Conservation (phyloP, 306 rosid genomes). For the Vicia sativa region DNA sequence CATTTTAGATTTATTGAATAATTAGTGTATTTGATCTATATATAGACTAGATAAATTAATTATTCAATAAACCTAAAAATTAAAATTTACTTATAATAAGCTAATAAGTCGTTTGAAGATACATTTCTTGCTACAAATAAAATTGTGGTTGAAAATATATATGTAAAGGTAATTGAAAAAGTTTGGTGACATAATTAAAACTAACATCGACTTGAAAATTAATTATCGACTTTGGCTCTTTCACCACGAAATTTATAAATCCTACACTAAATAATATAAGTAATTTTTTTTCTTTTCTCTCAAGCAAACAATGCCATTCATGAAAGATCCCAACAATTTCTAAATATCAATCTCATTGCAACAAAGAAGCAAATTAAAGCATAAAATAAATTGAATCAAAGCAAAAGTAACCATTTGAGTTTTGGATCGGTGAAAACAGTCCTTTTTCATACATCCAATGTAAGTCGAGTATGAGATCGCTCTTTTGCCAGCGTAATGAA, state of each 20-base stretch:
- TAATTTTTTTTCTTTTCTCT: background rate
- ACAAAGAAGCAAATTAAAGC: conserved; percentile 1
- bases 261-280: conserved; percentile 11
- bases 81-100: no score
- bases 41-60: no score
- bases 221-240: conserved; percentile 7
- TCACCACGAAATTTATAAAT: conserved; percentile 12
- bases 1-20: no score
- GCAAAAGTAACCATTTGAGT: conserved; percentile 81
- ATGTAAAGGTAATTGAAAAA: no score
- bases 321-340: conserved; percentile 13
- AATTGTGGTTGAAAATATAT: no score
- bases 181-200: no score
- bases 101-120: no score
- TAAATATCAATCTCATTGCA: conserved; percentile 1
- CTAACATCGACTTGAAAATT: background rate
- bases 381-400: conserved; percentile 5
- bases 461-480: conserved; percentile 85
- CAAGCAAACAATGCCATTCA: conserved; percentile 8
- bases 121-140: no score
- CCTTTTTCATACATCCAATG: conserved; percentile 98
- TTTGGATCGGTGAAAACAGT: conserved; percentile 96
- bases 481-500: conserved; percentile 77
- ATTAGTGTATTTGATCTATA: no score
- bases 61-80: no score